Conservation (phyloP, 176 grass and related monocot species). For the Phyllostachys edulis region DNA sequence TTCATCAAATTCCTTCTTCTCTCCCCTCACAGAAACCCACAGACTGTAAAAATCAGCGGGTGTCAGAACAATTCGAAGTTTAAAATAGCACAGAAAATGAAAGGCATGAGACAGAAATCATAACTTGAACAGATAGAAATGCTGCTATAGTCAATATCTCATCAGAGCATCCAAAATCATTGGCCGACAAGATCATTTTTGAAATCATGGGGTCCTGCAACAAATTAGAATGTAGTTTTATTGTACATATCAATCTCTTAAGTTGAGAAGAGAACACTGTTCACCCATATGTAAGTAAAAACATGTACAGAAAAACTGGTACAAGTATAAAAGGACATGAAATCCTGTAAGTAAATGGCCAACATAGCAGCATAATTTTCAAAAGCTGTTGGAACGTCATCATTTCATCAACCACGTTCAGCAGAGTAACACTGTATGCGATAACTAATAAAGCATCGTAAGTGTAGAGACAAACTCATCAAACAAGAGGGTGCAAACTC, state of each 20-base stretch:
- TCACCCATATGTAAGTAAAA: neutral
- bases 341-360: neutral
- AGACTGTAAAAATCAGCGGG: slow-evolving; percentile 52
- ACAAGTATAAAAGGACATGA: neutral
- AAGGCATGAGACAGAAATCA: slow-evolving; percentile 17
- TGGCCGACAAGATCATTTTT: slow-evolving; percentile 91
- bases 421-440: neutral
- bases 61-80: slow-evolving; percentile 31
- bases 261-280: neutral
- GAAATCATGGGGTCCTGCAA: slow-evolving; percentile 94
- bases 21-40: slow-evolving; percentile 83
- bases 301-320: neutral
- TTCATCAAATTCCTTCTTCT: slow-evolving; percentile 92
- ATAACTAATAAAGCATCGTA: slow-evolving; percentile 1
- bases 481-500: neutral
- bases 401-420: neutral
- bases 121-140: slow-evolving; percentile 93
- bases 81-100: slow-evolving; percentile 20
- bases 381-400: neutral
- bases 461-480: neutral
- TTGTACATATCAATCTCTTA: slow-evolving; percentile 2
- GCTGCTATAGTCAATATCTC: slow-evolving; percentile 91
- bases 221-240: slow-evolving; percentile 17
- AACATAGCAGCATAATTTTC: slow-evolving; percentile 2
- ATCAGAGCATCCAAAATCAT: slow-evolving; percentile 86